Evolutionary conservation across 1,139 yeast genomes (phyloP), one percentile per base, ranked within the genome.

Genomic region (Kluyveromyces marxianus): DNA sequence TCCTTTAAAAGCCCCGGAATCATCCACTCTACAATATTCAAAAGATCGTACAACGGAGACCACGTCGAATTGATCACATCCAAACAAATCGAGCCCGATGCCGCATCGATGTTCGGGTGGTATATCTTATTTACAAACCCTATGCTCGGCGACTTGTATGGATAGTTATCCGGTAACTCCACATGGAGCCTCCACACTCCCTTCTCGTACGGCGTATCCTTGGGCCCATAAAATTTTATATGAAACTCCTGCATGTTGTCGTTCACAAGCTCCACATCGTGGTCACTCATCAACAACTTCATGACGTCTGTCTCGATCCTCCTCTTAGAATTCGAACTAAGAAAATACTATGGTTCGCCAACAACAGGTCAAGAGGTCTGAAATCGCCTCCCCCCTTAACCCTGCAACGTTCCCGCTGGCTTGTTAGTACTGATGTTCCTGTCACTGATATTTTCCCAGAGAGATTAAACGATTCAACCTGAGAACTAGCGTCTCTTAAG

Each of bases 41-140:
- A 72, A 56, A 90, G 75, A 44, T 92, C 97, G 71, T 89, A 92
- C 90, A 92, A 86, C 2, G 98, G 98, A 39, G 95, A 85, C 98
- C 98, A 92, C 1, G 97, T 89, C 62, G 92, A 97, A 66, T 92
- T 92, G 55, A 92, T 90, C 33, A 92, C 98, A 62, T 92, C 98
- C 49, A 92, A 77, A 67, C 98, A 92, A 10, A 92, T 97, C 0
- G 95, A 82, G 0, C 98, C 98, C 3, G 95, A 83, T 29, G 80
- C 75, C 61, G 87, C 92, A 59, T 87, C 96, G 50, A 87, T 86
- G 62, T 92, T 92, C 4, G 98, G 98, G 62, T 92, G 98, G 66
- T 80, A 90, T 31, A 92, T 90, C 63, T 83, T 86, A 66, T 90
- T 92, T 48, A 81, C 81, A 63, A 92, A 92, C 3, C 97, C 97